Conservation (phyloP, 2,329 filamentous ascomycete species). For the Epichloe typhina region DNA sequence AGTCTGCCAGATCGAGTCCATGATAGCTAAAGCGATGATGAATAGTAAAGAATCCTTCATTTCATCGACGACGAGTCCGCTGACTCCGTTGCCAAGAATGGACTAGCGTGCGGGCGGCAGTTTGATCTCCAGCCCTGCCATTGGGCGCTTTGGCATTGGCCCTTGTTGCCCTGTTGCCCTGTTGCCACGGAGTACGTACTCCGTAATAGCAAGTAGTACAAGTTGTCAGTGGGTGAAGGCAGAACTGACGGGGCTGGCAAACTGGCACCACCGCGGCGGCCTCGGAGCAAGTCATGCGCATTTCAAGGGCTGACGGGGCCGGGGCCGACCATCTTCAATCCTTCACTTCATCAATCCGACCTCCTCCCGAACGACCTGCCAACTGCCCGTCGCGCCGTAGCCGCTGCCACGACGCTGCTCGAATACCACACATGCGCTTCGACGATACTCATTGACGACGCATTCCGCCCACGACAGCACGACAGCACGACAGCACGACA, state of each 20-base stretch:
- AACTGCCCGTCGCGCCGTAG: not conserved
- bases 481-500: no score
- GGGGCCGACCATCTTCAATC: constrained; percentile 1
- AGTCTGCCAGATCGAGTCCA: no score
- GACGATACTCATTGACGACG: not conserved
- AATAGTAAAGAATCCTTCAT: not conserved
- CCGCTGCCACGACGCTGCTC: not conserved
- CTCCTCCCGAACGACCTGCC: not conserved
- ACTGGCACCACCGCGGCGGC: not conserved
- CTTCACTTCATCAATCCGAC: not conserved
- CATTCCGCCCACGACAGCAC: not conserved
- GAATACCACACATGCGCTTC: not conserved
- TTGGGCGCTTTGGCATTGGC: not conserved
- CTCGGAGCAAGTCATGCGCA: not conserved
- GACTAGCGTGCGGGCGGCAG: constrained; percentile 1
- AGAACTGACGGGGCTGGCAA: no score
- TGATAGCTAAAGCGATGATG: not conserved
- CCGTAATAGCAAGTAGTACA: no score
- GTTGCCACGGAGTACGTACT: no score
- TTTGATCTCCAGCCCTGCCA: not conserved
- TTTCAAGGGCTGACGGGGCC: not conserved
- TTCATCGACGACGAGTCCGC: no score
- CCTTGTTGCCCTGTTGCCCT: no score
- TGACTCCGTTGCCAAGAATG: not conserved
- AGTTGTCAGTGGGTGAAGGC: no score